Percentiles rank a stretch among this genome's conserved stretches.
These are phyloP conservation scores for Asterochloris sp. DNA, from an alignment of 139 green algal species.

Conservation along the genomic window DNA sequence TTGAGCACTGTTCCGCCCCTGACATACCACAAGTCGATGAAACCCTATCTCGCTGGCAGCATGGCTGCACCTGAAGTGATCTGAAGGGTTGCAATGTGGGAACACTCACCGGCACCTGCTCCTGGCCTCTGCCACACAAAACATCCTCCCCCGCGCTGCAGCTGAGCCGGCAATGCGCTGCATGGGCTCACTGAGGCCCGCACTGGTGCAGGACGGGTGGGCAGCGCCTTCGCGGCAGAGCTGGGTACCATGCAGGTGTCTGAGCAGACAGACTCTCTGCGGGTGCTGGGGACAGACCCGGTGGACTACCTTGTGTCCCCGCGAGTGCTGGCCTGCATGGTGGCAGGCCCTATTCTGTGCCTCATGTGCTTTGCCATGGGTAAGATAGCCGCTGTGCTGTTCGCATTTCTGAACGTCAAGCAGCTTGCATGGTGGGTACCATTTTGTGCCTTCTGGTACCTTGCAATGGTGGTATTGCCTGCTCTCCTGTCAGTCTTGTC, in stretches of 20 bases:
- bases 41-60: no score
- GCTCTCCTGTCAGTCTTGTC: not conserved
- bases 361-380: slow-evolving; percentile 96
- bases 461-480: not conserved
- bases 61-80: no score
- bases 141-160: not conserved
- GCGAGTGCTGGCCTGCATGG: slow-evolving; percentile 88
- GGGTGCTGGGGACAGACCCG: slow-evolving; percentile 91
- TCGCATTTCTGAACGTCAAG: not conserved
- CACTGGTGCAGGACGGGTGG: slow-evolving; percentile 74
- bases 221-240: slow-evolving; percentile 95
- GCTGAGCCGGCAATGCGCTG: not conserved
- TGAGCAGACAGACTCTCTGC: slow-evolving; percentile 96
- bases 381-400: slow-evolving; percentile 20
- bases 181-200: not conserved
- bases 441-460: not conserved
- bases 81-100: no score
- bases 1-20: no score
- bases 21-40: no score
- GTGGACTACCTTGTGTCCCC: slow-evolving; percentile 98
- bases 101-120: not conserved
- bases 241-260: slow-evolving; percentile 99
- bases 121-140: not conserved
- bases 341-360: slow-evolving; percentile 90
- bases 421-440: not conserved